Base-by-base conservation (phyloP, 306 rosid species). In the Fragaria ananassa region DNA sequence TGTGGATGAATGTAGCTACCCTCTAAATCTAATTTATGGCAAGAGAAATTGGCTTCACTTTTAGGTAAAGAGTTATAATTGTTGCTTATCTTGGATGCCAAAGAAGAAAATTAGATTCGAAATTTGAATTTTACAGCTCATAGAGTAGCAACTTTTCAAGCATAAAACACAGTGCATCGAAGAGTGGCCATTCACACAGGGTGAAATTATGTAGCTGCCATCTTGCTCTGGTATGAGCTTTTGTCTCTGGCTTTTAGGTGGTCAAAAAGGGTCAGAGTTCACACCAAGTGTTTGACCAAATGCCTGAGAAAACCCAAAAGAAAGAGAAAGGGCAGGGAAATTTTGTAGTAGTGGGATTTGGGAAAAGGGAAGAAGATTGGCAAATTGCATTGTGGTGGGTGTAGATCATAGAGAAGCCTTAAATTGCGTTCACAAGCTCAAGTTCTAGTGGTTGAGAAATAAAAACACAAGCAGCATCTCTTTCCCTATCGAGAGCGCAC, bases 351-450 rank as follows among this genome's bases (percentile, higher is more conserved):
- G 47, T 35, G 70, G 46, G 27, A 35, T 64, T 64, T 64, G 23
- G 68, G 46, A 29, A 29, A 62, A 62, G 42, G 37, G 41, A 61
- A 61, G 53, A 8, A 54, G 74, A 67, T 69, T 51, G 35, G 70
- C 72, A 71, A 60, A 72, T 85, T 82, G 85, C 66, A 61, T 1
- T 83, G 74, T 79, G 79, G 79, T 80, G 78, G 68, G 71, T 13
- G 69, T 15, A 7, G 76, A 21, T 5, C 51, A n/a, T 39, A 67
- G n/a, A 45, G 0, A 41, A n/a, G 14, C 25, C 56, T 37, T 64
- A 35, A 23, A 56, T 72, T 63, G 18, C 27, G 70, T 71, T 54
- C 57, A 56, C 78, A 80, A 44, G 58, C 6, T 53, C 70, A 23
- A 29, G 41, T 66, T 31, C 37, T 47, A 64, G 67, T 60, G 70